Evolutionary conservation across 805 yeast species (phyloP).

Genomic region (Candida arabinofermentans): DNA sequence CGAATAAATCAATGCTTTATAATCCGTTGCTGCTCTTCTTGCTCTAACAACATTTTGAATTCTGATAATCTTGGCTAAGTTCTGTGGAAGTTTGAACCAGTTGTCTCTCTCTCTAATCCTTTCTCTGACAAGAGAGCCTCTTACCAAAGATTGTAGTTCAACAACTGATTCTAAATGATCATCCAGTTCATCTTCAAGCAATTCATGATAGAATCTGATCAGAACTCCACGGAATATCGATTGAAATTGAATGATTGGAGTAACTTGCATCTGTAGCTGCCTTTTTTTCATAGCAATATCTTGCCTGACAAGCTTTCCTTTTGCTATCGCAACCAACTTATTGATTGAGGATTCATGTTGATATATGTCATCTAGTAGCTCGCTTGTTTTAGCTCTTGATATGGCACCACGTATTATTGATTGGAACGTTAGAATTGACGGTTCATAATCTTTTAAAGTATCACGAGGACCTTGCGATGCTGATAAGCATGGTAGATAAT

Average conservation of each 20-base stretch:
- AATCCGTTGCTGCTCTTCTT: conserved; percentile 64
- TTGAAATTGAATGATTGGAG: conserved; percentile 44
- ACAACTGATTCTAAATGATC: conserved; percentile 36
- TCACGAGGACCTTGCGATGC: neutral
- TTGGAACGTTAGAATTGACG: conserved; percentile 1
- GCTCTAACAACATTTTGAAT: conserved; percentile 76
- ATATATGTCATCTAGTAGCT: conserved; percentile 38
- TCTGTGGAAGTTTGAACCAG: conserved; percentile 46
- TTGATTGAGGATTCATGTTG: conserved; percentile 36
- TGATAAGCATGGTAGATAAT: neutral
- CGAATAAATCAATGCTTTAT: conserved; percentile 62
- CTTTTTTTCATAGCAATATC: conserved; percentile 17
- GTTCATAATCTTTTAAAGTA: neutral
- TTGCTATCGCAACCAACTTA: conserved; percentile 37
- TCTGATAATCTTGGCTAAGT: conserved; percentile 56
- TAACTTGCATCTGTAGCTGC: conserved; percentile 17
- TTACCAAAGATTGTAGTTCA: conserved; percentile 49
- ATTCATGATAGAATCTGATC: conserved; percentile 51
- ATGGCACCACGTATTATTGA: conserved; percentile 43
- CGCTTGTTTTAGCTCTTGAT: conserved; percentile 38
- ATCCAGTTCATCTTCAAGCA: conserved; percentile 50
- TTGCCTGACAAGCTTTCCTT: conserved; percentile 39
- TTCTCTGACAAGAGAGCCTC: conserved; percentile 45
- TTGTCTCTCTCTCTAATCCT: conserved; percentile 31
- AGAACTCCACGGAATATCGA: conserved; percentile 61